Base-by-base conservation (phyloP, 768 basidiomycete genomes). In the Panaeolus papilionaceus region DNA sequence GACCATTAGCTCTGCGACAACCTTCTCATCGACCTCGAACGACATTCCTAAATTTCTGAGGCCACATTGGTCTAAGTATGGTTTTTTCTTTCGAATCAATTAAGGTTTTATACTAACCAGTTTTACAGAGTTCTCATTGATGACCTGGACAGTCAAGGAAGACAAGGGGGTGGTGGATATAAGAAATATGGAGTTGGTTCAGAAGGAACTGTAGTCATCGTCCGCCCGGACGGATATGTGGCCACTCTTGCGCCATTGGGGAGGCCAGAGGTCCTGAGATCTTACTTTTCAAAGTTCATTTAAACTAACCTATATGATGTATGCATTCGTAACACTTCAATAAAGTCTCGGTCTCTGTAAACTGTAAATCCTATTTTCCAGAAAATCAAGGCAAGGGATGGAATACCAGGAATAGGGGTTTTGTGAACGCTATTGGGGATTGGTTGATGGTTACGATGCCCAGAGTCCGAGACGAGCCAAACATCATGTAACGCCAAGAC, bases 51-150 rank as follows among this genome's bases (percentile, higher is more conserved):
- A 70, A 42, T 63, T 81, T 9, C 77, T 89, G 65, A 77, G 86
- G 62, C 73, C 81, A 10, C 88, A 89, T 74, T 89, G 88, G 88
- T 84, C 87, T 0, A 88, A 84, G 89, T 89, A 62, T 65, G 33
- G 82, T 79, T 16, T 16, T 18, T 44, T 16, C 1, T 44, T 44
- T 44, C 42, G 42, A 44, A 44, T 18, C 14, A 44, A 16, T 44
- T 51, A 11, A 12, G n/a, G 12, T 2, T 33, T 3, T 3, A 33
- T 33, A 33, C 33, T 33, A 33, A 33, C 33, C 33, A 58, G 65
- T 4, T 51, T 39, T n/a, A 42, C 61, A 90, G 75, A 84, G 88
- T 9, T 45, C 79, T 88, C 38, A 78, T 89, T 16, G 91, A 92
- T 67, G 89, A 89, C 66, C 74, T 69, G 1, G 84, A 88, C 68